A percentile compares a stretch with the other conserved stretches of the same genome.
Conservation (phyloP, 371 early-diverging fungal genomes). For the Mortierella sp. region DNA sequence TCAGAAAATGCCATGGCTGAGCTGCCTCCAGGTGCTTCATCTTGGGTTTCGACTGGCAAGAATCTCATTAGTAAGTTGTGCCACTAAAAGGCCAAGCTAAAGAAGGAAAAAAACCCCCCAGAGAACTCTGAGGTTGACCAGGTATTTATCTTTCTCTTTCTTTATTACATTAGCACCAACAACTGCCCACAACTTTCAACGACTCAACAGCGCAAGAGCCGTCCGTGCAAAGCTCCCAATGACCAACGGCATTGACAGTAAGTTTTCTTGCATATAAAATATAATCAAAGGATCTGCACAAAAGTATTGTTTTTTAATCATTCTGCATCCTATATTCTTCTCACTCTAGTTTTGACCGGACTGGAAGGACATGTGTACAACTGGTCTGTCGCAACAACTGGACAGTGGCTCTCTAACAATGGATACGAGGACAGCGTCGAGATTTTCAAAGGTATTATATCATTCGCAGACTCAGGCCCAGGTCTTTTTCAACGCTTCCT, state of each 20-base stretch:
- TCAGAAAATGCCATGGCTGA: constrained; percentile 56
- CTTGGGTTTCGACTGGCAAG: constrained; percentile 63
- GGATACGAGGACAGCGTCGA: constrained; percentile 55
- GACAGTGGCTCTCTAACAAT: constrained; percentile 36
- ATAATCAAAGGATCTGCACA: too few relatives aligned
- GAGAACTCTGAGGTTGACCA: not conserved
- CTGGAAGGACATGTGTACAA: constrained; percentile 32
- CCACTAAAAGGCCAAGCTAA: not conserved
- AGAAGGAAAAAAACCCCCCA: not conserved
- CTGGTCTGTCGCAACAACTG: constrained; percentile 55
- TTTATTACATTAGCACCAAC: constrained; percentile 33
- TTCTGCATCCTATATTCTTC: not conserved
- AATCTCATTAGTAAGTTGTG: constrained; percentile 60
- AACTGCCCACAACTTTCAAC: constrained; percentile 37
- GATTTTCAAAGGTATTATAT: constrained; percentile 42
- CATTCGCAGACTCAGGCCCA: too few relatives aligned
- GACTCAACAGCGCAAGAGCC: constrained; percentile 27
- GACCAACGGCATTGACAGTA: constrained; percentile 23
- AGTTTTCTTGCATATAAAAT: constrained; percentile 9
- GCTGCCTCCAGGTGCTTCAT: constrained; percentile 55
- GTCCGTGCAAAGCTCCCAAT: constrained; percentile 38
- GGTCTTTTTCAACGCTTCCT: too few relatives aligned
- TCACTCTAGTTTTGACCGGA: constrained; percentile 24
- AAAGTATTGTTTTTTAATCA: too few relatives aligned
- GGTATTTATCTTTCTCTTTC: not conserved